These are phyloP conservation scores for Przewalskia tangutica DNA, from an alignment of 257 asterid species.

Conservation along the genomic window DNA sequence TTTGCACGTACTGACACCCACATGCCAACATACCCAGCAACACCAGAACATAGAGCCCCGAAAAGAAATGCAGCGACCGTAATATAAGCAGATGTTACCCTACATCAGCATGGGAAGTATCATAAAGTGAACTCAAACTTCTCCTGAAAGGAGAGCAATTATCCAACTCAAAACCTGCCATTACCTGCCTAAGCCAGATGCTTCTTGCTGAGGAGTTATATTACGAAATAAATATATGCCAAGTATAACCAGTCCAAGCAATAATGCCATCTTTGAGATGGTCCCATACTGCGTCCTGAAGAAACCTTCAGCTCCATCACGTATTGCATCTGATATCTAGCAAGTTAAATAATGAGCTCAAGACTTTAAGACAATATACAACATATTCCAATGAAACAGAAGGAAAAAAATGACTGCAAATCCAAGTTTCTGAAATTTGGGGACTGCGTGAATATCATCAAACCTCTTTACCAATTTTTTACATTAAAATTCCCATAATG, in stretches of 20 bases:
- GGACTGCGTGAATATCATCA: not conserved
- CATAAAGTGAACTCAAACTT: not conserved
- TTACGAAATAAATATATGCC: constrained; percentile 78
- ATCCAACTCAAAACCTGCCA: constrained; percentile 3
- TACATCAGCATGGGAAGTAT: constrained; percentile 27
- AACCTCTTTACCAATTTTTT: not conserved
- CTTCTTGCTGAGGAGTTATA: constrained; percentile 85
- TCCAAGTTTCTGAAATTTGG: not conserved
- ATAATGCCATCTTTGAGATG: constrained; percentile 85
- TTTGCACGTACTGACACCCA: constrained; percentile 99
- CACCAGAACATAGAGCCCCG: constrained; percentile 95
- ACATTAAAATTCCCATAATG: not conserved
- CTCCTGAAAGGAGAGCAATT: not conserved
- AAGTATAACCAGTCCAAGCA: constrained; percentile 63
- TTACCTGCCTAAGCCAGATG: constrained; percentile 92
- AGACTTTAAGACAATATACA: not conserved
- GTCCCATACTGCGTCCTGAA: constrained; percentile 94
- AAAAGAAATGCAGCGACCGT: constrained; percentile 89
- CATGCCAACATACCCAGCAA: constrained; percentile 99
- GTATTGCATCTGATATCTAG: constrained; percentile 99
- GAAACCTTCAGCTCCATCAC: constrained; percentile 99
- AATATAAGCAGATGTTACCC: constrained; percentile 70
- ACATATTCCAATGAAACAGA: not conserved
- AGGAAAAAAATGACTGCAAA: not conserved
- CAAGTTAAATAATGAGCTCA: constrained; percentile 28